Evolutionary conservation across 371 early-diverging fungal species (phyloP).

Genomic region (Parasitella parasitica): DNA sequence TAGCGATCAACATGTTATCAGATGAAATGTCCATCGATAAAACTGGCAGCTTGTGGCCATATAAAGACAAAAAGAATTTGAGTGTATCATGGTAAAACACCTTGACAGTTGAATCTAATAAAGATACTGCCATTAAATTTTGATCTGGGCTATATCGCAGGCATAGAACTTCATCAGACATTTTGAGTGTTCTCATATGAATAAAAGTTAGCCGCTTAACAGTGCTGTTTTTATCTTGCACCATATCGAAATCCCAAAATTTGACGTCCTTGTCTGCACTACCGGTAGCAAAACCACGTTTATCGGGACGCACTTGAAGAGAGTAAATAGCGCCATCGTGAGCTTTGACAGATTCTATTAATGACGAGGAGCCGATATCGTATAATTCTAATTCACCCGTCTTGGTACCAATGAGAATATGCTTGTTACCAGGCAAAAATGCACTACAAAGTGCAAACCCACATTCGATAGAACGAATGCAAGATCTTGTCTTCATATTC

Average conservation of each 20-base stretch:
- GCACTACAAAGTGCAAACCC: slow-evolving; percentile 84
- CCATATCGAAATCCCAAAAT: slow-evolving; percentile 91
- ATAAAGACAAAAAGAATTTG: slow-evolving; percentile 93
- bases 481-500: slow-evolving; percentile 79
- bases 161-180: slow-evolving; percentile 91
- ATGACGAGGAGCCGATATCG: slow-evolving; percentile 78
- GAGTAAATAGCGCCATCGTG: slow-evolving; percentile 90
- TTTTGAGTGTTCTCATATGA: slow-evolving; percentile 87
- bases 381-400: slow-evolving; percentile 85
- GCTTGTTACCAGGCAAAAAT: slow-evolving; percentile 90
- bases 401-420: slow-evolving; percentile 90
- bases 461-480: slow-evolving; percentile 86
- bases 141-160: slow-evolving; percentile 85
- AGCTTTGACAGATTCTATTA: slow-evolving; percentile 84
- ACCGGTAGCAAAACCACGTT: slow-evolving; percentile 88
- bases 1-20: slow-evolving; percentile 85
- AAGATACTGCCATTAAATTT: slow-evolving; percentile 84
- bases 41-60: slow-evolving; percentile 95
- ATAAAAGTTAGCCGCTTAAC: slow-evolving; percentile 70
- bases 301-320: slow-evolving; percentile 85
- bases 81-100: slow-evolving; percentile 94
- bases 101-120: slow-evolving; percentile 94
- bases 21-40: slow-evolving; percentile 95
- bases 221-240: slow-evolving; percentile 31
- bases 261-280: slow-evolving; percentile 94